These are phyloP conservation scores for Stevia rebaudiana DNA, from an alignment of 140 eudicot genomes.

Conservation along the genomic window DNA sequence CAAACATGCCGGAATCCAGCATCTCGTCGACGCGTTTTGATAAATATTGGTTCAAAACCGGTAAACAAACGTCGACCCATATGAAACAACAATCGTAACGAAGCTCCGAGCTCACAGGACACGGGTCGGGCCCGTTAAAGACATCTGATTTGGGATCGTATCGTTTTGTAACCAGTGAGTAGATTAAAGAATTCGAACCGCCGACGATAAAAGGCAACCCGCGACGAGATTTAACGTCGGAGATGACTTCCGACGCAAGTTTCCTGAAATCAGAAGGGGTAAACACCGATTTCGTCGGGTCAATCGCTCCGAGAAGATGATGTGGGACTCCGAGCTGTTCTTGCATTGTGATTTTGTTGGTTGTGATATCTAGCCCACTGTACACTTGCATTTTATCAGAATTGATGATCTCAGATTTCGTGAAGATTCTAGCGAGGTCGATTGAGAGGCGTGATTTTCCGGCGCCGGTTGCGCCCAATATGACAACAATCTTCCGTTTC, in stretches of 20 bases:
- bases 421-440: constrained; percentile 49
- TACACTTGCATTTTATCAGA: constrained; percentile 86
- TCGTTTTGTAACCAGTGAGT: constrained; percentile 46
- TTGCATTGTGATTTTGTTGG: constrained; percentile 60
- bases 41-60: constrained; percentile 51
- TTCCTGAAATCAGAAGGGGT: constrained; percentile 51
- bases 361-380: constrained; percentile 61
- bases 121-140: constrained; percentile 32
- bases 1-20: constrained; percentile 78
- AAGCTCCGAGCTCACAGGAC: constrained; percentile 28
- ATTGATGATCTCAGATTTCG: constrained; percentile 53
- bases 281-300: constrained; percentile 42
- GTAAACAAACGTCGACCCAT: constrained; percentile 63
- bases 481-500: constrained; percentile 38
- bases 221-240: constrained; percentile 34
- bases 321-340: constrained; percentile 57
- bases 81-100: constrained; percentile 69
- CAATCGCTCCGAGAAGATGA: constrained; percentile 64
- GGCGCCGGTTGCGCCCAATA: constrained; percentile 90
- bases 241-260: constrained; percentile 30
- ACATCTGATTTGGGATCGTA: constrained; percentile 46
- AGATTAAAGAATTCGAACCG: constrained; percentile 74
- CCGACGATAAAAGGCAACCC: constrained; percentile 68
- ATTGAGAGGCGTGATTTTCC: constrained; percentile 82
- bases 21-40: constrained; percentile 74